These are phyloP conservation scores for Aegle marmelos DNA, from an alignment of 345 rosid species.

Conservation along the genomic window DNA sequence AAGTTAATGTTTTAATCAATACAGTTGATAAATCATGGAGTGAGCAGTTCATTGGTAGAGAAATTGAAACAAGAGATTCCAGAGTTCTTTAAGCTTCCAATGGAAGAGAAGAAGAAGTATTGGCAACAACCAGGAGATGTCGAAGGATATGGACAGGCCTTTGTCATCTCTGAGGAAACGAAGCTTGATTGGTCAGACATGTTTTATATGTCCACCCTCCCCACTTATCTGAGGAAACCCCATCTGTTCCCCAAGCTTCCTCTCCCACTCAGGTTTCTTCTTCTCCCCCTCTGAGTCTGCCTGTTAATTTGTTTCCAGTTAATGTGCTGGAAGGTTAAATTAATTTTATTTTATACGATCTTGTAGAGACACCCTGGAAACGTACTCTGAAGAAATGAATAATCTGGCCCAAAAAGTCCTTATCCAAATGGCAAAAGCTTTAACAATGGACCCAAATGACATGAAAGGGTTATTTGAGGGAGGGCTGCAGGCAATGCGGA, in stretches of 20 bases:
- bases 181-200: slow-evolving; percentile 31
- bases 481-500: slow-evolving; percentile 32
- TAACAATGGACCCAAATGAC: slow-evolving; percentile 2
- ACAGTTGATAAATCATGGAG: slow-evolving; percentile 19
- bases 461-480: slow-evolving; percentile 19
- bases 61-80: slow-evolving; percentile 23
- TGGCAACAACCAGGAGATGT: slow-evolving; percentile 26
- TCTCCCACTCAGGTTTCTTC: slow-evolving; percentile 18
- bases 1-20: no score
- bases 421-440: neutral
- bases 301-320: neutral
- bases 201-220: slow-evolving; percentile 21
- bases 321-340: neutral
- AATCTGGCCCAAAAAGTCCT: neutral
- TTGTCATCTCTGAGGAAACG: slow-evolving; percentile 29
- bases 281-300: neutral
- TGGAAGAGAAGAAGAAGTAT: slow-evolving; percentile 27
- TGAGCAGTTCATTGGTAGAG: slow-evolving; percentile 17
- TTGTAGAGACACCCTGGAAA: neutral
- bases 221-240: slow-evolving; percentile 19
- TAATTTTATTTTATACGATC: neutral
- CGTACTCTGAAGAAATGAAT: neutral
- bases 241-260: slow-evolving; percentile 31
- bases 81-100: slow-evolving; percentile 20
- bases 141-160: slow-evolving; percentile 34